Base-by-base conservation (phyloP, 2,329 filamentous ascomycete species). In the Colletotrichum simmondsii region DNA sequence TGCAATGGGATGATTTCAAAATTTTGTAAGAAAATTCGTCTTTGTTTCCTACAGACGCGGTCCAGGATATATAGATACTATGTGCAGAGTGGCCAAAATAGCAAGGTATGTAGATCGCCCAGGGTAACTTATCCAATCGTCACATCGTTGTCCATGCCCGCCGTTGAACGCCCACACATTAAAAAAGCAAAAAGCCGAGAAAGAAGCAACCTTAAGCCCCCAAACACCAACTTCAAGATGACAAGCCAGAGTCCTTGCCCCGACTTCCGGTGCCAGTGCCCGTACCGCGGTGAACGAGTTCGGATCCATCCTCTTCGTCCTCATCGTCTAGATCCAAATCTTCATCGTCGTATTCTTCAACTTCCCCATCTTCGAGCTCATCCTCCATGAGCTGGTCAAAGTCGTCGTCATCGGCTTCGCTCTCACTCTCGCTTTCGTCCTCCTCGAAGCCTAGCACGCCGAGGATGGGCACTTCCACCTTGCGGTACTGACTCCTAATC, bases 401-500 rank as follows among this genome's bases (percentile, higher is more conserved):
- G 14, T 78, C 79, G 11, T 76, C 76, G 3, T 76, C 26, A 28
- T 28, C 74, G 52, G 74, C 63, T 12, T 79, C 78, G 32, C 70
- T 76, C 49, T 75, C 76, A 53, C 80, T 84, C 60, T 85, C 83
- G 57, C 81, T 84, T 72, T 83, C 83, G 72, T 85, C 85, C 72
- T 85, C 81, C 37, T 86, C 84, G 75, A 87, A 84, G 65, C 82
- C 82, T 70, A 87, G 76, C 7, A 83, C 79, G 12, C 85, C 85
- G 77, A 87, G 79, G 68, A 87, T 77, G 53, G 85, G 85, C 72
- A 87, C 83, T 69, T 87, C 83, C 46, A 85, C 81, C 77, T 83
- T 82, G 60, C 83, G 81, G 75, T 86, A 81, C 76, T 87, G 85
- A 75, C 83, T 86, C 78, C 83, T 85, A 79, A 87, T 87, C 71